Base-by-base conservation (phyloP, 805 yeast genomes). In the Clavispora carvajalis region DNA sequence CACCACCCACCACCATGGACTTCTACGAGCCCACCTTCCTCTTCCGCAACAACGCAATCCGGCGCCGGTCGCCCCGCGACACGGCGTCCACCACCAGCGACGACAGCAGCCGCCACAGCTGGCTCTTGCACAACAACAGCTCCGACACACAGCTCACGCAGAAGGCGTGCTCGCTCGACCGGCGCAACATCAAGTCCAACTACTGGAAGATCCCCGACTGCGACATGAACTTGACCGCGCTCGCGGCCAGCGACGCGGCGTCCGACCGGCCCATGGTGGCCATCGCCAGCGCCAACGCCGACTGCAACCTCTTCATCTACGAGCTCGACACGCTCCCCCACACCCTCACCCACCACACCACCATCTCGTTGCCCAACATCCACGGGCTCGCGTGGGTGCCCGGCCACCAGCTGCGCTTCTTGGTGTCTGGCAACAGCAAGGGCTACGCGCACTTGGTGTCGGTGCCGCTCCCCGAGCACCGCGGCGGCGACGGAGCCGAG, bases 371-470 rank as follows among this genome's bases (percentile, higher is more conserved):
- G 22, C 81, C 85, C 2, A 70, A 74, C 47, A 75, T 79, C 21
- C 67, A 74, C 41, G 63, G 75, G 1, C 54, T 77, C 57, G 65
- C 73, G 45, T 80, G 85, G 82, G 62, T 76, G 11, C 72, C 72
- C 3, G 28, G 28, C 33, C 57, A 62, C 25, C 21, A 47, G 23
- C 59, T 68, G 25, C 65, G 68, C 22, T 62, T 67, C 26, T 55
- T 83, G 34, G 54, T 80, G n/a, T 73, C 95, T 0, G 96, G 95
- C 9, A 93, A 88, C 57, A 74, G 73, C 38, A 76, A 78, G 43
- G 96, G 96, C 2, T 64, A 74, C 40, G 86, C 80, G 0, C 86
- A 90, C 59, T 58, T 89, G 44, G 77, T 86, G 3, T 67, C 82
- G 13, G 69, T 88, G 7, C 93, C 95, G 1, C 74, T 71, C 35